phyloP scores from a whole-genome alignment of 176 grass and related monocot genomes.

The Phoenix roebelenii region DNA sequence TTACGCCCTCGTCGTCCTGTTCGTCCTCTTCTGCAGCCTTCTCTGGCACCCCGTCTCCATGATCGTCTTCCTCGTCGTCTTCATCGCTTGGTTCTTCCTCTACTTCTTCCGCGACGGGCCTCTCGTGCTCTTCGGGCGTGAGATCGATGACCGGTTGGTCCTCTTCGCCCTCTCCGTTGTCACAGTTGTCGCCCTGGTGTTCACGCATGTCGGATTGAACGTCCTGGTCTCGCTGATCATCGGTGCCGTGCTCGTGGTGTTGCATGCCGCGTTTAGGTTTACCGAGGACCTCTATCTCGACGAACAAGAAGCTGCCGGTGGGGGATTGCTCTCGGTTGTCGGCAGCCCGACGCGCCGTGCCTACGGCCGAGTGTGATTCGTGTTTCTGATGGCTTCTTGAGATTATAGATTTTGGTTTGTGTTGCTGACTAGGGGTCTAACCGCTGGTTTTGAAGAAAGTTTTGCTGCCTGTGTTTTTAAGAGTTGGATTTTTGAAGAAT shows the following conservation, averaged over 20 bases:
- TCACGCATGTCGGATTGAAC: constrained; percentile 72
- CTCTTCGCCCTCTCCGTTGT: constrained; percentile 41
- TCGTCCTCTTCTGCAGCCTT: constrained; percentile 54
- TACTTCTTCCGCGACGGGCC: constrained; percentile 61
- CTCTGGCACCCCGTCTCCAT: constrained; percentile 64
- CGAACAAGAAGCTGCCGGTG: constrained; percentile 51
- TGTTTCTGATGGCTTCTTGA: too few relatives aligned
- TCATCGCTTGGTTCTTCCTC: constrained; percentile 57
- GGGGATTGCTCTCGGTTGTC: constrained; percentile 40
- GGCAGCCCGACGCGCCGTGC: background rate
- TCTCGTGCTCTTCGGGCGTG: constrained; percentile 39
- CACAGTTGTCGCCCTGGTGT: constrained; percentile 60
- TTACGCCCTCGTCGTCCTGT: constrained; percentile 50
- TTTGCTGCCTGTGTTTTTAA: too few relatives aligned
- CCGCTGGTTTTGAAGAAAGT: too few relatives aligned
- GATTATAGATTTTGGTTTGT: too few relatives aligned
- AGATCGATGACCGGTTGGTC: constrained; percentile 64
- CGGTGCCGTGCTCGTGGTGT: constrained; percentile 34
- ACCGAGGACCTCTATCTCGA: constrained; percentile 60
- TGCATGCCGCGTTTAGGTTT: constrained; percentile 57
- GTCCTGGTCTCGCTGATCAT: constrained; percentile 61
- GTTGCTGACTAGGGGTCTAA: too few relatives aligned
- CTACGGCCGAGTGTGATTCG: too few relatives aligned
- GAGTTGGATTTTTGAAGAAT: too few relatives aligned
- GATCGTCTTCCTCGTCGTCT: constrained; percentile 60